Evolutionary conservation across 176 grass and related monocot genomes (phyloP), one percentile per base, ranked within the genome.

Genomic region (Cenchrus purpureus): DNA sequence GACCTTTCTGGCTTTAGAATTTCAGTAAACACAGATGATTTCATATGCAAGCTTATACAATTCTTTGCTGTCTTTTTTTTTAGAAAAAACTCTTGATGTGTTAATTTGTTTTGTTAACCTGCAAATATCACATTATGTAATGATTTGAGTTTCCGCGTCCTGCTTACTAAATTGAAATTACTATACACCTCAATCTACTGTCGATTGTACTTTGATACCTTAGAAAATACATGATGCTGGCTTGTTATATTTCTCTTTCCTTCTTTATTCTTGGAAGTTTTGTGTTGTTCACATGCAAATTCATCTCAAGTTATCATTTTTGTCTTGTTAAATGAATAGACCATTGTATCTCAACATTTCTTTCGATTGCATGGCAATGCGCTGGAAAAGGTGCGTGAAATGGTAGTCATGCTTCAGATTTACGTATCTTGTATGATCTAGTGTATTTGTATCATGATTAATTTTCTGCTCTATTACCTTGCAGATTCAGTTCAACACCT

Each of bases 1-100:
- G 62, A 69, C 17, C 52, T 12, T 60, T 68, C 48, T 48, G 45
- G 12, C 44, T 37, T 42, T 70, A n/a, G 8, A 79, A 44, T 52
- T 68, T 68, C 1, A 19, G 20, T 68, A 68, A 75, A 67, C 74
- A 29, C 31, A 42, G 70, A 73, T 76, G 43, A n/a, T 32, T 79
- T 66, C 29, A 66, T 8, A 32, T 16, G 8, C 46, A 16, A 79
- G 15, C 29, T 66, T 79, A 15, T 52, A 56, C 12, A 53, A 20
- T n/a, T 20, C 46, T 52, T 6, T 66, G 6, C 4, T 79, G 12
- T 13, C 10, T 4, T 61, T 10, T 61, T 10, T 32, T 32, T 32
- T 32, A 9, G 4, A 40, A 4, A 40, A 40, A 40, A 8, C 20
- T 65, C 19, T 79, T 25, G 2, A 14, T 80, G 8, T 6, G 31